Conservation (phyloP, 768 basidiomycete species). For the Ramaria sp. region DNA sequence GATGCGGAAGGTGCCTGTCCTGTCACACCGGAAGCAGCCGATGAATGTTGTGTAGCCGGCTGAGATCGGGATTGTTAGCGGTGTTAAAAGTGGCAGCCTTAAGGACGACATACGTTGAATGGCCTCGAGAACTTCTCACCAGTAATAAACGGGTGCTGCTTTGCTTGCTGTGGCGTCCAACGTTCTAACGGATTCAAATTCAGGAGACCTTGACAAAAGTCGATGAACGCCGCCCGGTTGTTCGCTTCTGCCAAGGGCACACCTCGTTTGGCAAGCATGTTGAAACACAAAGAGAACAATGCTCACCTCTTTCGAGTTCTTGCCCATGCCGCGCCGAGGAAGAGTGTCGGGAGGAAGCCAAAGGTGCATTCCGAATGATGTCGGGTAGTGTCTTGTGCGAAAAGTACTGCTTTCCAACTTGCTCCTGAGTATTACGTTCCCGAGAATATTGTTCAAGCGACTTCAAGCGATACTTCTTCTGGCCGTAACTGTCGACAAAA, state of each 20-base stretch:
- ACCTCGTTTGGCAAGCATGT: neutral
- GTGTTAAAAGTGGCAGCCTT: neutral
- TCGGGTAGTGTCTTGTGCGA: slow-evolving; percentile 88
- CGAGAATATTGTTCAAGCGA: slow-evolving; percentile 89
- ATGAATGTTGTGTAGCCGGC: slow-evolving; percentile 4
- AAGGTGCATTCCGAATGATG: slow-evolving; percentile 93
- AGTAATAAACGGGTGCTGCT: slow-evolving; percentile 93
- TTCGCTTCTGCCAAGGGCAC: slow-evolving; percentile 61
- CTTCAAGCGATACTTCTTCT: slow-evolving; percentile 76
- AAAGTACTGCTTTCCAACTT: slow-evolving; percentile 99
- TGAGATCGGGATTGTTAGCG: neutral
- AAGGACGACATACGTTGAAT: slow-evolving; percentile 42
- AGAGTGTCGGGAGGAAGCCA: slow-evolving; percentile 54
- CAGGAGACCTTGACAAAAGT: slow-evolving; percentile 91
- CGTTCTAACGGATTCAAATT: slow-evolving; percentile 91
- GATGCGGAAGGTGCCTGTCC: slow-evolving; percentile 19
- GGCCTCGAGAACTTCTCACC: slow-evolving; percentile 91
- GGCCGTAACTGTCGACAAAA: slow-evolving; percentile 57
- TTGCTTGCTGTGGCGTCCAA: slow-evolving; percentile 96
- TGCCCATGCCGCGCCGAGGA: slow-evolving; percentile 54
- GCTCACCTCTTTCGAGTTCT: slow-evolving; percentile 81
- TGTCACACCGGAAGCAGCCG: slow-evolving; percentile 8
- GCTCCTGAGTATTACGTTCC: slow-evolving; percentile 92
- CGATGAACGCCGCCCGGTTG: slow-evolving; percentile 89
- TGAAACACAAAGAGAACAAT: neutral